These are phyloP conservation scores for Trypanosoma cruzi DNA, from an alignment of 208 protist species.

Conservation along the genomic window DNA sequence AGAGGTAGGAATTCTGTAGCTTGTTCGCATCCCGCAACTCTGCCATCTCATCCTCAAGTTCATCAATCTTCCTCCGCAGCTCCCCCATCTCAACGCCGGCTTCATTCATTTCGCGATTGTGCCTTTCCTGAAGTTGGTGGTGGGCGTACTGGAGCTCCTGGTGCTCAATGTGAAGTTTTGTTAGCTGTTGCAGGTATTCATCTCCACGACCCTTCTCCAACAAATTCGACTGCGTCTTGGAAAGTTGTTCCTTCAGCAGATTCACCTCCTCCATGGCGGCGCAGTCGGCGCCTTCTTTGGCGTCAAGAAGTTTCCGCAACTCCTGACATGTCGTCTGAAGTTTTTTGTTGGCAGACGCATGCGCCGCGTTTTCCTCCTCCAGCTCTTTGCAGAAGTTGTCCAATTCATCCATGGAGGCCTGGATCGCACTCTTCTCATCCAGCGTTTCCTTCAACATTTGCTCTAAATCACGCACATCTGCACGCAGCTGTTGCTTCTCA, in stretches of 20 bases:
- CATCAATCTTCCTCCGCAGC: constrained; percentile 43
- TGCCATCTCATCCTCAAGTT: constrained; percentile 56
- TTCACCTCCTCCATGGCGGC: constrained; percentile 31
- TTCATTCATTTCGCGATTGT: constrained; percentile 20
- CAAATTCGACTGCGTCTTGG: constrained; percentile 44
- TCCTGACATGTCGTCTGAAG: constrained; percentile 41
- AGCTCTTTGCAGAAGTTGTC: constrained; percentile 62
- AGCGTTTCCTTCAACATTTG: constrained; percentile 45
- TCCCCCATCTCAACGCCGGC: constrained; percentile 16
- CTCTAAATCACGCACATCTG: constrained; percentile 32
- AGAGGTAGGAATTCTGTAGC: constrained; percentile 60
- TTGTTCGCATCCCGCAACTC: constrained; percentile 49
- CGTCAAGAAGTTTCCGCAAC: constrained; percentile 42
- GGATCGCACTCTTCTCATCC: constrained; percentile 37
- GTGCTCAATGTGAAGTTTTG: constrained; percentile 65
- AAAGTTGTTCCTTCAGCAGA: constrained; percentile 52
- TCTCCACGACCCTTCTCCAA: constrained; percentile 53
- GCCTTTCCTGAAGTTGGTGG: constrained; percentile 45
- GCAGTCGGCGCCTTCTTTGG: constrained; percentile 34
- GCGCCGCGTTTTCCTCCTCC: constrained; percentile 53
- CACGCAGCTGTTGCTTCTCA: constrained; percentile 29
- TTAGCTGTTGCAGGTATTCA: constrained; percentile 64
- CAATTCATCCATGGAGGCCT: constrained; percentile 56
- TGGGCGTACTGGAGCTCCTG: constrained; percentile 60
- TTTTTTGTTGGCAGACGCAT: constrained; percentile 36